Evolutionary conservation across 2,329 filamentous ascomycete genomes (phyloP), one percentile per base, ranked within the genome.

Genomic region (Penicillium sp.): DNA sequence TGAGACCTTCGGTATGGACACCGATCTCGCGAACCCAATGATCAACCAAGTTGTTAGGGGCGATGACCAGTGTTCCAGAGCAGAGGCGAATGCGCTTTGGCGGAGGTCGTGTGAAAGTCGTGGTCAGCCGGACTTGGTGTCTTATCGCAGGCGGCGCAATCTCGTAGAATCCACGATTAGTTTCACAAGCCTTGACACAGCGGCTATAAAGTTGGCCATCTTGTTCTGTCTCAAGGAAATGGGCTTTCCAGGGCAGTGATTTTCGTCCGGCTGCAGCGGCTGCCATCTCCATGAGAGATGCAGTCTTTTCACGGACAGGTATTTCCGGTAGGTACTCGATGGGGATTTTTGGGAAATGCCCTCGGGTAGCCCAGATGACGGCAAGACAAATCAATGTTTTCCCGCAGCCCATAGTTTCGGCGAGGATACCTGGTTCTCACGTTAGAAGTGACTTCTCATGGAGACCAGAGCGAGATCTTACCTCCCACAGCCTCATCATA

Each of bases 341-440:
- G 2, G 92, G 87, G 3, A 87, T 81, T 16, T 78, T 73, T 5
- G 89, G 82, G 10, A 85, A 81, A 56, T 92, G 81, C 29, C 85
- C 78, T 61, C 82, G 85, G 0, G 90, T 95, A 2, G 90, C 86
- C 24, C 95, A 76, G 36, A 96, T 85, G 2, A 90, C 74, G 6
- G 87, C 80, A 16, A 97, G 74, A 58, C 88, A 93, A 10, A 96
- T 95, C 24, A 96, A 73, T 0, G 93, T 96, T 74, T 96, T 97
- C 0, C 93, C 92, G 43, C 77, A 74, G 28, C 80, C 80, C 76
- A 79, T 79, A 15, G 74, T 76, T 50, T 77, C 75, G 9, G 75
- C 74, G 23, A 78, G 68, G 24, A 78, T 75, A 2, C 74, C 69
- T 73, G 45, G 36, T 36, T 42, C 8, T 29, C 24, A 36, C 31